Evolutionary conservation across 352 stramenopile species (phyloP).

Genomic region (Phytopythium sindhum): DNA sequence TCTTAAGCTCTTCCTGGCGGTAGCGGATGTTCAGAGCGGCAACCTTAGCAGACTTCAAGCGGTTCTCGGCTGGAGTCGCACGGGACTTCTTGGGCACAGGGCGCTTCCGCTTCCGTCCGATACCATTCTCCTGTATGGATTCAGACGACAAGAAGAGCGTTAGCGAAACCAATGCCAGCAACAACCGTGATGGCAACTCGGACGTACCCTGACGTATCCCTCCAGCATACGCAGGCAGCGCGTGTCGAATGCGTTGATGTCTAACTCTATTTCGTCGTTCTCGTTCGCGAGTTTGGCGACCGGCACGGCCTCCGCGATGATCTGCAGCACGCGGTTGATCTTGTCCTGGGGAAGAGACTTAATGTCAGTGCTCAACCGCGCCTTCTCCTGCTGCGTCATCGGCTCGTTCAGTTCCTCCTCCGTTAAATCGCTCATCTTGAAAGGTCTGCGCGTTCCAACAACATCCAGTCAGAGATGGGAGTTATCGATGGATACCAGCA

Average conservation of each 20-base stretch:
- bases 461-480: background rate
- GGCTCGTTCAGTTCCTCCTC: slow-evolving; percentile 85
- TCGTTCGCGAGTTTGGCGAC: slow-evolving; percentile 81
- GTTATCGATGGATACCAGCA: slow-evolving; percentile 3
- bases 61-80: slow-evolving; percentile 54
- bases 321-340: slow-evolving; percentile 86
- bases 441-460: slow-evolving; percentile 41
- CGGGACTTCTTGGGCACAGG: slow-evolving; percentile 49
- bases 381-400: slow-evolving; percentile 85
- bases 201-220: slow-evolving; percentile 83
- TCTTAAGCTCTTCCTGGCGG: slow-evolving; percentile 76
- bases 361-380: slow-evolving; percentile 76
- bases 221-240: slow-evolving; percentile 86
- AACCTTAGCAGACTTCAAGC: slow-evolving; percentile 79
- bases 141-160: background rate
- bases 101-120: slow-evolving; percentile 82
- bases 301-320: slow-evolving; percentile 85
- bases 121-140: slow-evolving; percentile 73
- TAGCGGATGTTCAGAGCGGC: slow-evolving; percentile 73
- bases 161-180: background rate
- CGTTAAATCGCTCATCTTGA: slow-evolving; percentile 88
- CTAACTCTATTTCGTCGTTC: slow-evolving; percentile 86
- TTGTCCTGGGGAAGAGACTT: slow-evolving; percentile 82
- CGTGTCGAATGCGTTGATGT: slow-evolving; percentile 88
- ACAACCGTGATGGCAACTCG: background rate